Evolutionary conservation across 805 yeast genomes (phyloP), one percentile per base, ranked within the genome.

Genomic region (Lipomyces starkeyi): DNA sequence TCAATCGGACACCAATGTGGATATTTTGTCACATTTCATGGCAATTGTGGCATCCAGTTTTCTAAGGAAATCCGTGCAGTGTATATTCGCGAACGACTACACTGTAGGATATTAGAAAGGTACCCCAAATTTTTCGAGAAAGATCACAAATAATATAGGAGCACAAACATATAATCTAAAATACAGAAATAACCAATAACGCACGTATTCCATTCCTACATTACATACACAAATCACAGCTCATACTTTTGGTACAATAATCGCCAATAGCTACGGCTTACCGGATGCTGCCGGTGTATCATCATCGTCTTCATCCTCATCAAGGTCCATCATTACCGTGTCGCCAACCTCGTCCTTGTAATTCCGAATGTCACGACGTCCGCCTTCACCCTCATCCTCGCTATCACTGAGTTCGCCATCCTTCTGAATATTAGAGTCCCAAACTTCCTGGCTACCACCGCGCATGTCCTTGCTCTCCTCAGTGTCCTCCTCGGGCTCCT

Each of bases 401-500:
- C 69, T 63, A 52, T 73, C 75, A 35, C 68, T 63, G 35, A 73
- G 67, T 79, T 94, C 98, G 74, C 88, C 89, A 60, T 85, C 90
- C 1, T 88, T 88, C 72, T 87, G 90, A 61, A 91, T 82, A 37
- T 81, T 83, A 73, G 86, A 87, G 77, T 94, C 98, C 66, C 95
- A 84, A 17, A 94, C 94, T 76, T 85, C 86, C 75, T 89, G 90
- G 0, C 97, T 90, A 1, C 98, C 98, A 53, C 98, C 98, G 77
- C 91, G 86, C 22, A 95, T 91, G 73, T 94, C 98, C 72, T 86
- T 88, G 11, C 97, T 93, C 67, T 84, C 88, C 57, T 83, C 84
- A 0, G 89, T 80, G 77, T 94, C 98, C 64, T 86, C 95, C 74
- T 91, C 97, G 27, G 92, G 96, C 73, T 93, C 97, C 27, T 70